These are phyloP conservation scores for Starmera quercuum DNA, from an alignment of 805 yeast genomes.

Conservation along the genomic window DNA sequence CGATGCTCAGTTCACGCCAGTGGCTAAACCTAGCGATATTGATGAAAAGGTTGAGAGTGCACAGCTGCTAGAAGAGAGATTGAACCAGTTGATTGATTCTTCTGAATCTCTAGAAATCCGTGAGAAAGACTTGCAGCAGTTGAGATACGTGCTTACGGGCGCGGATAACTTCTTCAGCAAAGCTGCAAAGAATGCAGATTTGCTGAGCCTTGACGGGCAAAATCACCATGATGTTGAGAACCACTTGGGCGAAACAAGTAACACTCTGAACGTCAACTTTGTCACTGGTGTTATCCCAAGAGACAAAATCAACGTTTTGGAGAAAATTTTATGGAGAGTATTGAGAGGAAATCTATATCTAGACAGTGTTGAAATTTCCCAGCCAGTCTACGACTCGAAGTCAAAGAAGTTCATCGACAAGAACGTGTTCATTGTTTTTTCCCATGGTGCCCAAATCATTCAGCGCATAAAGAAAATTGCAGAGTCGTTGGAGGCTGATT, in stretches of 20 bases:
- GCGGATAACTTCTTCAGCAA: slow-evolving; percentile 40
- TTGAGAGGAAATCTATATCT: slow-evolving; percentile 87
- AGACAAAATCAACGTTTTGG: slow-evolving; percentile 59
- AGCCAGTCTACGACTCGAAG: slow-evolving; percentile 62
- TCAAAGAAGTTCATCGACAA: slow-evolving; percentile 54
- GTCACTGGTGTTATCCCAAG: slow-evolving; percentile 77
- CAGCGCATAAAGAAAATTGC: slow-evolving; percentile 74
- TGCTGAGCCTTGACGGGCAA: slow-evolving; percentile 4
- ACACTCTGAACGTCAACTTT: slow-evolving; percentile 38
- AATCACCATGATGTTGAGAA: slow-evolving; percentile 14
- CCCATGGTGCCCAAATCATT: slow-evolving; percentile 78
- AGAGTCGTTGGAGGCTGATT: slow-evolving; percentile 85
- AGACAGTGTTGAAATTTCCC: slow-evolving; percentile 64
- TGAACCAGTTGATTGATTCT: slow-evolving; percentile 64
- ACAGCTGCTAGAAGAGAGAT: slow-evolving; percentile 65
- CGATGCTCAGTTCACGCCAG: slow-evolving; percentile 21
- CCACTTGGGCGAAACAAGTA: slow-evolving; percentile 7
- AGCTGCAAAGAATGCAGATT: slow-evolving; percentile 11
- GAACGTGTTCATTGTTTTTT: slow-evolving; percentile 79
- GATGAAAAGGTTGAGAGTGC: slow-evolving; percentile 70
- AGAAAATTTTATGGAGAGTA: slow-evolving; percentile 87
- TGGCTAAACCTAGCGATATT: slow-evolving; percentile 24
- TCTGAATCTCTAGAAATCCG: slow-evolving; percentile 56
- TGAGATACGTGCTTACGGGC: slow-evolving; percentile 43
- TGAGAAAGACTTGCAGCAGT: slow-evolving; percentile 55